A percentile compares a stretch with the other conserved stretches of the same genome.
Conservation (phyloP, 345 rosid species). For the Combretum micranthum region DNA sequence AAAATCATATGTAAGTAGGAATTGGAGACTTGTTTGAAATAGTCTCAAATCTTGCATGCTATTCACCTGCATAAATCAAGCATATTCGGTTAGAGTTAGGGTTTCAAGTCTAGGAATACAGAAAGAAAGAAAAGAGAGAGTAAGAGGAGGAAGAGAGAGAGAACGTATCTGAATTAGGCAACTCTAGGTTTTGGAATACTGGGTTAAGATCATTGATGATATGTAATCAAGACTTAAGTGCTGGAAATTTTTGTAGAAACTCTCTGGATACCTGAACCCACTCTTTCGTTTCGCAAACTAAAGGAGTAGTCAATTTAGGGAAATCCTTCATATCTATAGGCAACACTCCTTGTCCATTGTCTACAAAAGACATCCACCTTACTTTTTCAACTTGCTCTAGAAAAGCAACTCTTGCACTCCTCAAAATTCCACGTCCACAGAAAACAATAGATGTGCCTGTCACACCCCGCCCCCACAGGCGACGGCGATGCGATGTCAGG, state of each 20-base stretch:
- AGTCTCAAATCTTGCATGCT: too few species aligned
- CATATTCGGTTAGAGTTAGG: too few species aligned
- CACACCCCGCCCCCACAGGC: too few species aligned
- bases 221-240: slow-evolving; percentile 26
- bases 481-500: too few species aligned
- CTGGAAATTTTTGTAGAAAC: slow-evolving; percentile 24
- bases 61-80: too few species aligned
- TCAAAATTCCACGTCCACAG: slow-evolving; percentile 20
- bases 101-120: too few species aligned
- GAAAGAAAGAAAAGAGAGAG: too few species aligned
- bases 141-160: too few species aligned
- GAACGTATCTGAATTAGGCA: slow-evolving; percentile 18
- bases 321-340: slow-evolving; percentile 17
- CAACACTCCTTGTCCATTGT: slow-evolving; percentile 18
- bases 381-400: slow-evolving; percentile 16
- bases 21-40: too few species aligned
- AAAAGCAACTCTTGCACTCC: slow-evolving; percentile 16
- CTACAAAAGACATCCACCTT: slow-evolving; percentile 42
- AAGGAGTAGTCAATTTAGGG: slow-evolving; percentile 17
- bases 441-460: slow-evolving; percentile 23
- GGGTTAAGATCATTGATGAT: slow-evolving; percentile 29
- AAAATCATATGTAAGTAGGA: too few species aligned
- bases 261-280: slow-evolving; percentile 13
- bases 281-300: slow-evolving; percentile 29
- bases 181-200: slow-evolving; percentile 16